phyloP scores from a whole-genome alignment of 192 early-diverging fungal species.

The Glomus cerebriforme region DNA sequence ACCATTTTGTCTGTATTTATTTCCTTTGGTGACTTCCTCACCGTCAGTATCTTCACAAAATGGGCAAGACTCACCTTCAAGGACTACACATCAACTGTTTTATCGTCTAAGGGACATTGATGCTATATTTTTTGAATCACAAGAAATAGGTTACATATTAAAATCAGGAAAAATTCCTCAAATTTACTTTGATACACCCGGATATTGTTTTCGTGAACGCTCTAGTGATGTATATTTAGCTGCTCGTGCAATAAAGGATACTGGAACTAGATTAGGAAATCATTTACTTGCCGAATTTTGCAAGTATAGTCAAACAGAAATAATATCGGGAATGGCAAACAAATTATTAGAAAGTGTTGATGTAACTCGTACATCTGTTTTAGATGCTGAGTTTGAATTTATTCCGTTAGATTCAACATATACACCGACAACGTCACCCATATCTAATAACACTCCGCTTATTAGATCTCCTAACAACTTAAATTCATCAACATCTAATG shows the following conservation, averaged over 20 bases:
- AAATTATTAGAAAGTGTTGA: slow-evolving; percentile 29
- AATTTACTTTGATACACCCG: slow-evolving; percentile 30
- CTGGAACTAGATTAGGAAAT: slow-evolving; percentile 33
- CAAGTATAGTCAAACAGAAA: slow-evolving; percentile 33
- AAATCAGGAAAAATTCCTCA: slow-evolving; percentile 32
- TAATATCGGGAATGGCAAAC: slow-evolving; percentile 33
- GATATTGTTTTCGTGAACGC: slow-evolving; percentile 33
- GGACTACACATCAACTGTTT: slow-evolving; percentile 20
- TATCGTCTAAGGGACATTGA: slow-evolving; percentile 34
- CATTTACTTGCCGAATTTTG: slow-evolving; percentile 37
- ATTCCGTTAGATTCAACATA: slow-evolving; percentile 3
- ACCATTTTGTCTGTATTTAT: slow-evolving; percentile 33
- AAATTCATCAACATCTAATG: too few species aligned
- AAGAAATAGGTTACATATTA: not conserved
- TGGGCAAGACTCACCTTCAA: not conserved
- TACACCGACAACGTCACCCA: slow-evolving; percentile 30
- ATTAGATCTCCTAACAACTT: not conserved
- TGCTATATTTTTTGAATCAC: slow-evolving; percentile 29
- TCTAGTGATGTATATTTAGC: slow-evolving; percentile 39
- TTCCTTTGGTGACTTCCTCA: slow-evolving; percentile 23
- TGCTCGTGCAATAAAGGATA: slow-evolving; percentile 34
- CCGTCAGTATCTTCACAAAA: not conserved
- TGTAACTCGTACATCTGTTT: not conserved
- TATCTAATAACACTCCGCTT: not conserved
- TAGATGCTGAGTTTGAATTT: slow-evolving; percentile 22